Evolutionary conservation across 257 asterid genomes (phyloP).

Genomic region (Thymus mandschuricus): DNA sequence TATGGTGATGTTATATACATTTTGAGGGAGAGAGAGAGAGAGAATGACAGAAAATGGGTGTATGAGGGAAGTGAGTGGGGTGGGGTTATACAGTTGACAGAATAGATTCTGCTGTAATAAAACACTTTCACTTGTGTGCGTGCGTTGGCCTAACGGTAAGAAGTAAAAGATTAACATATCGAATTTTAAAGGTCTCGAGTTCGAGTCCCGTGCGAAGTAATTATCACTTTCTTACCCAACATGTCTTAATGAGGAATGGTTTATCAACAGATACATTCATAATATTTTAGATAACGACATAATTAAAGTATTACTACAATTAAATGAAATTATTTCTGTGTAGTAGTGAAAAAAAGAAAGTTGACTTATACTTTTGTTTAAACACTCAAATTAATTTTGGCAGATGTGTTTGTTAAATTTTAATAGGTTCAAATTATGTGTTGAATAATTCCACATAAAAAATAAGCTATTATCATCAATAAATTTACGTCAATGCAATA

Average conservation of each 20-base stretch:
- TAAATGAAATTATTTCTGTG: not conserved
- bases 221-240: too few species aligned
- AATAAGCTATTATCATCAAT: not conserved
- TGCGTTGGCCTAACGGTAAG: too few species aligned
- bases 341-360: not conserved
- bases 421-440: not conserved
- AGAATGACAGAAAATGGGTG: slow-evolving; percentile 15
- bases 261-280: not conserved
- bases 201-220: too few species aligned
- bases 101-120: slow-evolving; percentile 26
- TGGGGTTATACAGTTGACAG: slow-evolving; percentile 34
- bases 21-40: not conserved
- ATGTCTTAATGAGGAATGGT: not conserved
- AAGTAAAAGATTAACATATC: too few species aligned
- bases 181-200: too few species aligned
- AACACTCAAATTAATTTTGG: too few species aligned
- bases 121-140: not conserved
- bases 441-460: not conserved
- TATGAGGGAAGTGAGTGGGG: slow-evolving; percentile 5
- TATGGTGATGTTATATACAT: not conserved
- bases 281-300: not conserved
- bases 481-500: not conserved
- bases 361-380: not conserved
- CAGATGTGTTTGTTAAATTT: too few species aligned
- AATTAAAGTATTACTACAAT: not conserved